These are phyloP conservation scores for Rhazya stricta DNA, from an alignment of 257 asterid genomes.

Conservation along the genomic window DNA sequence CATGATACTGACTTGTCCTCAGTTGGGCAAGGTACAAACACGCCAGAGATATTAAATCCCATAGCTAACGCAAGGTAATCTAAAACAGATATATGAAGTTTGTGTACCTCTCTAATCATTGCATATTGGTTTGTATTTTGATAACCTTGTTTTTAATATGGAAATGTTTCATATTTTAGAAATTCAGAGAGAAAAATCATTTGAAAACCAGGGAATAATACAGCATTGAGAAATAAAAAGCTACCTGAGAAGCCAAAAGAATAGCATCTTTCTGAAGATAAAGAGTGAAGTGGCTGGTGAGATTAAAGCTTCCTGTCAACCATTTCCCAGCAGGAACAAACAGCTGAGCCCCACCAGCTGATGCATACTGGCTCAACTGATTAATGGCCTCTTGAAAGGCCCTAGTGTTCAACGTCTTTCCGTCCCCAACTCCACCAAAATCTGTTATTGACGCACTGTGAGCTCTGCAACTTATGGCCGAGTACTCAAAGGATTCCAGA, in stretches of 20 bases:
- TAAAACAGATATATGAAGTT: background rate
- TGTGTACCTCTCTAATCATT: background rate
- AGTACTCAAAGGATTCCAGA: slow-evolving; percentile 36
- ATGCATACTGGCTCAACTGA: slow-evolving; percentile 44
- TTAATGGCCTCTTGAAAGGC: slow-evolving; percentile 67
- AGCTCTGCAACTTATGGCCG: slow-evolving; percentile 73
- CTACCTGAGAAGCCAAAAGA: slow-evolving; percentile 87
- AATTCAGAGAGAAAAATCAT: background rate
- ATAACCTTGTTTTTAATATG: background rate
- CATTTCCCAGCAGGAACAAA: slow-evolving; percentile 80
- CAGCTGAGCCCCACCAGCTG: slow-evolving; percentile 70
- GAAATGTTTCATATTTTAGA: background rate
- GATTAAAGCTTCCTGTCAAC: slow-evolving; percentile 81
- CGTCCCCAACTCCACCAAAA: slow-evolving; percentile 87
- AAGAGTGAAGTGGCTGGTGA: slow-evolving; percentile 91
- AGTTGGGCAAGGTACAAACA: background rate
- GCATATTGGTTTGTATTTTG: background rate
- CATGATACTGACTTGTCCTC: too few species aligned
- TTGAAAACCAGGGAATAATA: background rate
- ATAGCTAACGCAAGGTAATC: too few species aligned
- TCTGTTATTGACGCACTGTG: slow-evolving; percentile 75
- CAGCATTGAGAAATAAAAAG: background rate
- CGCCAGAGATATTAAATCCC: background rate
- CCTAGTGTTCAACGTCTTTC: slow-evolving; percentile 60
- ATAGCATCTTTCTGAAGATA: slow-evolving; percentile 70